Evolutionary conservation across 768 basidiomycete species (phyloP).

Genomic region (Termitomyces titanicus): DNA sequence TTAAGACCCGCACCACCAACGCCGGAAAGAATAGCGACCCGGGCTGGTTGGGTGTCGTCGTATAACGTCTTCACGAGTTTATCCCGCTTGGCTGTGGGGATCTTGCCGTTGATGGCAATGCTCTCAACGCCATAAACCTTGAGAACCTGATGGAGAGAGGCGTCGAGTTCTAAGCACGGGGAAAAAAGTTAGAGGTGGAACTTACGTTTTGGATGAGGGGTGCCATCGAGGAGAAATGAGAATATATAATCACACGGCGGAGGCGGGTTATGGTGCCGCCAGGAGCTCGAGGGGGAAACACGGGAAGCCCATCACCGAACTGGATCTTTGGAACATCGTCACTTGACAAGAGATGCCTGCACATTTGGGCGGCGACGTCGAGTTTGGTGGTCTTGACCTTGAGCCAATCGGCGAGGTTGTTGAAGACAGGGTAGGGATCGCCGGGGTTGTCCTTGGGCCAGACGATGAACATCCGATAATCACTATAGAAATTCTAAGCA

Average conservation of each 20-base stretch:
- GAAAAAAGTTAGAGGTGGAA: too few species aligned
- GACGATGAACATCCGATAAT: background rate
- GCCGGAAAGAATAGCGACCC: constrained; percentile 20
- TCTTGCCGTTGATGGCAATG: constrained; percentile 15
- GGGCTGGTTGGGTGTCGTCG: background rate
- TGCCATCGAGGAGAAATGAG: background rate
- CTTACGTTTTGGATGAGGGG: background rate
- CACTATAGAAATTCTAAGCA: background rate
- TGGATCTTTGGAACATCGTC: background rate
- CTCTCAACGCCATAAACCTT: background rate
- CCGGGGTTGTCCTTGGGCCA: background rate
- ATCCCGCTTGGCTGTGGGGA: constrained; percentile 1
- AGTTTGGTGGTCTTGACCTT: background rate
- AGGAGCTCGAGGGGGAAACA: background rate
- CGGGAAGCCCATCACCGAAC: background rate
- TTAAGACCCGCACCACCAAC: constrained; percentile 22
- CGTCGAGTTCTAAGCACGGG: background rate
- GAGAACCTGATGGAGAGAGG: constrained; percentile 3
- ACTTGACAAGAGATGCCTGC: background rate
- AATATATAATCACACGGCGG: background rate
- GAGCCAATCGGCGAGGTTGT: background rate
- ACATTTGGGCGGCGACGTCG: background rate
- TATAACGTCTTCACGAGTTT: constrained; percentile 12
- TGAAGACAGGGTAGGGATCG: background rate
- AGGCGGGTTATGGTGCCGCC: background rate